Conservation (phyloP, 139 green algal species). For the Haematococcus lacustris region DNA sequence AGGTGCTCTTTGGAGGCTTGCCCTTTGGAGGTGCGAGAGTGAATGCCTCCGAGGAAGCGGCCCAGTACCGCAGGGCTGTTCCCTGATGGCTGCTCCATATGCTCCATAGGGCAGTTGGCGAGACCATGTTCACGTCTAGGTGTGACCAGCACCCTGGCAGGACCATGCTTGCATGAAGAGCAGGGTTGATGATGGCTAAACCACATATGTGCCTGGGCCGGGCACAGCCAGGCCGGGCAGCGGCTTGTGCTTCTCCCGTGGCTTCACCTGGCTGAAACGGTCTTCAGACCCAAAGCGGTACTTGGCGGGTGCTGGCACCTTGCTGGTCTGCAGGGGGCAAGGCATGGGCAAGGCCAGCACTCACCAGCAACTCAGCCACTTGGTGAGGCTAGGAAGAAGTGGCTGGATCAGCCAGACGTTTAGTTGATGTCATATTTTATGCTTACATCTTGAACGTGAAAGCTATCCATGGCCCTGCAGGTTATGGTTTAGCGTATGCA, state of each 20-base stretch:
- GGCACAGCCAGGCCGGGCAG: constrained; percentile 21
- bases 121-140: too few relatives aligned
- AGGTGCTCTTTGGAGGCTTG: too few relatives aligned
- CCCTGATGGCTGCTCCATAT: too few relatives aligned
- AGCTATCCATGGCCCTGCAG: not conserved
- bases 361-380: not conserved
- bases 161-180: too few relatives aligned
- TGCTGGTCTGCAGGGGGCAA: constrained; percentile 1
- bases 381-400: not conserved
- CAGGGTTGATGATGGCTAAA: too few relatives aligned
- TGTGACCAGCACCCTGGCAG: too few relatives aligned
- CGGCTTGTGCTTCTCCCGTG: constrained; percentile 10
- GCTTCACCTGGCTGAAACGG: constrained; percentile 33
- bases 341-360: not conserved
- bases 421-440: not conserved
- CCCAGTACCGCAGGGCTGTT: too few relatives aligned
- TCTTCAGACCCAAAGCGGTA: constrained; percentile 29
- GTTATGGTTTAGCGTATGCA: not conserved
- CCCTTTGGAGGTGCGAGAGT: too few relatives aligned
- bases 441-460: not conserved
- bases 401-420: too few relatives aligned
- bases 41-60: too few relatives aligned
- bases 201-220: constrained; percentile 29
- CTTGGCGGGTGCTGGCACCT: not conserved
- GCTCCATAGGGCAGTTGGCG: too few relatives aligned